Evolutionary conservation across 2,329 filamentous ascomycete species (phyloP), one percentile per base, ranked within the genome.

Genomic region (Alternaria incomplexa): DNA sequence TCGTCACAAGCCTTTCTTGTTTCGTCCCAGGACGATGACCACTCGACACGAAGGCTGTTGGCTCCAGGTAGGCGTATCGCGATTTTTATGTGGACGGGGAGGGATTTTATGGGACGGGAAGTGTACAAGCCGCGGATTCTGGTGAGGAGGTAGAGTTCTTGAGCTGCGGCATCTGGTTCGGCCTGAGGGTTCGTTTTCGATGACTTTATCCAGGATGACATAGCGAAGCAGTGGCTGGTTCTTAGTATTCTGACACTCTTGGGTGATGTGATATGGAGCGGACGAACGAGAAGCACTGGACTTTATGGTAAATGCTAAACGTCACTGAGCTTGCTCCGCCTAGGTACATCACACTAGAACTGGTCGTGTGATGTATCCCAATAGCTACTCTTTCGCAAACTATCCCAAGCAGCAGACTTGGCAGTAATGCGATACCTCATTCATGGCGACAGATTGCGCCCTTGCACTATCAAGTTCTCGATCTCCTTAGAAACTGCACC

Each of bases 11-110:
- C 12, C 28, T 13, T 13, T 30, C 12, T 30, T 13, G 5, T 4
- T 30, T 30, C 12, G 28, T 13, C 12, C 28, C 28, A 30, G 12
- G 12, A 32, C 3, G 30, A 32, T 7, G 30, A 32, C 30, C 30
- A 32, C 6, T 32, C 6, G 30, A 15, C 0, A 0, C 1, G 12
- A 32, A 0, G 6, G 0, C 15, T 15, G 30, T 0, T 32, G 0
- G 30, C 30, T 32, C 30, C 30, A 7, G 30, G 30, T 7, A 8
- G 30, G 3, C 3, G 30, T 32, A 2, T 8, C 30, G 6, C 30
- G 1, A 32, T 15, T 32, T 4, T 2, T 15, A 32, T 15, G 30
- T 1, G 3, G 30, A 1, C 6, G 30, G 30, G 30, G 12, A 30
- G 12, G 5, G 28, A 6, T 6, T 6, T 13, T 6, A 30, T 13